Evolutionary conservation across 2,329 filamentous ascomycete species (phyloP).

Genomic region (Trichoderma semiorbis): DNA sequence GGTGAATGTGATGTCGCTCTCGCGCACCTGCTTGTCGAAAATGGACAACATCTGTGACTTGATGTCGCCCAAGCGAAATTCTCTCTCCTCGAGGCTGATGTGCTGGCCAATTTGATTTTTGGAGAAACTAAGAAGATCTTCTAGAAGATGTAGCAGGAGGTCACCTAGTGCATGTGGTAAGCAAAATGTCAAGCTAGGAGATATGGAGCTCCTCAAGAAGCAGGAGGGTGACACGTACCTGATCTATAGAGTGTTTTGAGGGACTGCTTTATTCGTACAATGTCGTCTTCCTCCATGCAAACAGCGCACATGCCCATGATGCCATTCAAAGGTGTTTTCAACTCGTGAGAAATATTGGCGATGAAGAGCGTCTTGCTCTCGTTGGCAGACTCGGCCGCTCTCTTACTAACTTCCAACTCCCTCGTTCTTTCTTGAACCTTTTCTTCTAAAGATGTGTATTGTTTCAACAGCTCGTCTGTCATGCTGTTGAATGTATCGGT

Average conservation of each 20-base stretch:
- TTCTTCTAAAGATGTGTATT: constrained; percentile 80
- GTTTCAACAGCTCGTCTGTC: constrained; percentile 83
- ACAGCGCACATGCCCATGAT: constrained; percentile 93
- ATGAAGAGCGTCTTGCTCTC: constrained; percentile 98
- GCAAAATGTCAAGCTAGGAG: background rate
- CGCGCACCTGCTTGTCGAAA: constrained; percentile 84
- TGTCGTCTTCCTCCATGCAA: constrained; percentile 86
- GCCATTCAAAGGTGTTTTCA: constrained; percentile 93
- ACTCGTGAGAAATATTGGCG: constrained; percentile 82
- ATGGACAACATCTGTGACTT: constrained; percentile 79
- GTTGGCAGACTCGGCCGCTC: constrained; percentile 89
- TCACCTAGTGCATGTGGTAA: constrained; percentile 47
- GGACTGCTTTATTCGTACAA: constrained; percentile 73
- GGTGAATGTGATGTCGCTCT: constrained; percentile 69
- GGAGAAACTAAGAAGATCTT: constrained; percentile 87
- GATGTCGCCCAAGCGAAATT: constrained; percentile 82
- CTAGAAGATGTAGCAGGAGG: constrained; percentile 77
- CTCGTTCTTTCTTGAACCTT: constrained; percentile 78
- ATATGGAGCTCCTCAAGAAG: background rate
- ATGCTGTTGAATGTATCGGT: constrained; percentile 88
- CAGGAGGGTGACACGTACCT: constrained; percentile 19
- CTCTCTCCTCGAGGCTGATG: constrained; percentile 75
- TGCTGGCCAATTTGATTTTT: constrained; percentile 93
- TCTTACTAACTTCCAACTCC: constrained; percentile 84
- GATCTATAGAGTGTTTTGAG: constrained; percentile 77